Conservation (phyloP, 1,139 yeast species). For the Suhomyces kunorum region DNA sequence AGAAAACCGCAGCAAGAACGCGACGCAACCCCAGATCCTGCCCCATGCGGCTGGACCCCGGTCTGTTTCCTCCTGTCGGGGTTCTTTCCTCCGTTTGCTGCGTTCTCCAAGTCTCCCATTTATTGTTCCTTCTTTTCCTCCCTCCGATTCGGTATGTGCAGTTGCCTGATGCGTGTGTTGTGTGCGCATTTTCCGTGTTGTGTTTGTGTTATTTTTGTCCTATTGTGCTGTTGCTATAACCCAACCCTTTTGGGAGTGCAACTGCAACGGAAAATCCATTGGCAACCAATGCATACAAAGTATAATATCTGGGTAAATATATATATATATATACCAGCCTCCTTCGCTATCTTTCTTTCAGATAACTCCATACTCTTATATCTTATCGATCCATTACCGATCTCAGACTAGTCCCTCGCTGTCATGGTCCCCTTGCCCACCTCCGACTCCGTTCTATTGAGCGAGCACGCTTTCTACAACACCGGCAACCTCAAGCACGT, state of each 20-base stretch:
- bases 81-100: no score
- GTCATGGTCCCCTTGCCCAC: slow-evolving; percentile 24
- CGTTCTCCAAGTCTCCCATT: no score
- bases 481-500: slow-evolving; percentile 24
- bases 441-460: slow-evolving; percentile 25
- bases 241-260: background rate
- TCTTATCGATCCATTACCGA: background rate
- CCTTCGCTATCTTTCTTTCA: no score
- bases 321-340: slow-evolving; percentile 2
- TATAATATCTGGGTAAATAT: background rate
- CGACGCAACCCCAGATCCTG: no score
- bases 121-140: background rate
- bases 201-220: background rate
- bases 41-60: no score
- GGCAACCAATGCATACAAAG: background rate
- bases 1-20: no score
- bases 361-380: no score
- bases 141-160: background rate
- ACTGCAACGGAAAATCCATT: no score
- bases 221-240: background rate
- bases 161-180: no score
- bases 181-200: background rate
- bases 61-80: background rate
- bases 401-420: slow-evolving; percentile 4
- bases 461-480: slow-evolving; percentile 35